Evolutionary conservation across 345 rosid genomes (phyloP).

Genomic region (Camelina sativa): DNA sequence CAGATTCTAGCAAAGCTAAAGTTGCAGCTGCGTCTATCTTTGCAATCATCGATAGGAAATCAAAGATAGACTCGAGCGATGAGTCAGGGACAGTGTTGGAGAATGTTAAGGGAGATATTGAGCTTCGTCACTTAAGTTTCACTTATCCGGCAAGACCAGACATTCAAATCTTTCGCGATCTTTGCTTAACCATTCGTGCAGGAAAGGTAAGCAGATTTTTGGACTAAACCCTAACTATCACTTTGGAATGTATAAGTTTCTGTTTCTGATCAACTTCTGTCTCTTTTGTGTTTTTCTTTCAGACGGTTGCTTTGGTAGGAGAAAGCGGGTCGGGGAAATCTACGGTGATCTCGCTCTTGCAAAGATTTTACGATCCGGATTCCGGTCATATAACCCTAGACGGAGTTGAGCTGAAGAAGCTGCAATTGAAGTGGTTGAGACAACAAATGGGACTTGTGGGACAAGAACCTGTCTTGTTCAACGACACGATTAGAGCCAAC

Average conservation of each 20-base stretch:
- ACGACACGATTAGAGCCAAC: conserved; percentile 65
- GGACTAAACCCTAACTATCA: background rate
- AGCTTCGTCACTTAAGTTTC: conserved; percentile 60
- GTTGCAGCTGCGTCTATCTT: conserved; percentile 69
- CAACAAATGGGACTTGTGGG: conserved; percentile 76
- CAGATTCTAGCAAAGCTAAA: conserved; percentile 62
- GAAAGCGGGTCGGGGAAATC: conserved; percentile 88
- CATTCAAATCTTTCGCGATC: conserved; percentile 63
- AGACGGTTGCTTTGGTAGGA: conserved; percentile 81
- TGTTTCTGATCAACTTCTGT: background rate
- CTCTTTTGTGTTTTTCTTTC: conserved; percentile 10
- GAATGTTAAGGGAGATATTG: conserved; percentile 64
- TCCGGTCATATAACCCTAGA: conserved; percentile 66
- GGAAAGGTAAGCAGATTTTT: conserved; percentile 54
- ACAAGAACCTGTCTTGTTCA: conserved; percentile 71
- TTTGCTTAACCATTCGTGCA: conserved; percentile 59
- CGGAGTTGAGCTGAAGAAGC: conserved; percentile 61
- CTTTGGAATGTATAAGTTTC: background rate
- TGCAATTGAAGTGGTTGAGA: conserved; percentile 70
- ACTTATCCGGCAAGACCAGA: conserved; percentile 77
- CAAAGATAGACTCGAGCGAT: conserved; percentile 62
- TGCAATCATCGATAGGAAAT: conserved; percentile 61
- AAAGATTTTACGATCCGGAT: conserved; percentile 71
- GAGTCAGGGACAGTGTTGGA: conserved; percentile 59
- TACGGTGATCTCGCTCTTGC: conserved; percentile 62